Evolutionary conservation across 2,329 filamentous ascomycete genomes (phyloP).

Genomic region (Alternaria angustiovoidea): DNA sequence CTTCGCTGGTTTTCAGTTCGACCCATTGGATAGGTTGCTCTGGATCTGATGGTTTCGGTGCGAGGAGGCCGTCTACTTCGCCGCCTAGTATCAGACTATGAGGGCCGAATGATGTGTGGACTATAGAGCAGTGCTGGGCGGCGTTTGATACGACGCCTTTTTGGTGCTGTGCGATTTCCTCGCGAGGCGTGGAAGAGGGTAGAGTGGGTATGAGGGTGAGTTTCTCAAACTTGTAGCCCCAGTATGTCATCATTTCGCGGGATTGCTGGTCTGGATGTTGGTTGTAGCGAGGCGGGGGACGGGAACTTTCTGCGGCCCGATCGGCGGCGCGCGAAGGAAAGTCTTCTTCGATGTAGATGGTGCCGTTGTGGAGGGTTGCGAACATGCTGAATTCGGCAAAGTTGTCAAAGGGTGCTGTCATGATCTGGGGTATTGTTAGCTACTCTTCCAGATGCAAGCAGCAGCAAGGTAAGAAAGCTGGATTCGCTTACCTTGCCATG

Average conservation of each 20-base stretch:
- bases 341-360: constrained; percentile 87
- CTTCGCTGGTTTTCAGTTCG: constrained; percentile 89
- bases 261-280: constrained; percentile 64
- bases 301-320: constrained; percentile 56
- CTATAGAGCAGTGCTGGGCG: constrained; percentile 94
- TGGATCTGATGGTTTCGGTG: constrained; percentile 26
- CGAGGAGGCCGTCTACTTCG: constrained; percentile 81
- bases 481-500: constrained; percentile 25
- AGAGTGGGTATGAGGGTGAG: constrained; percentile 76
- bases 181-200: constrained; percentile 81
- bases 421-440: constrained; percentile 66
- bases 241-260: constrained; percentile 87
- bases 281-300: constrained; percentile 29
- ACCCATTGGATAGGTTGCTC: constrained; percentile 78
- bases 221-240: constrained; percentile 98
- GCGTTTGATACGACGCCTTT: constrained; percentile 81
- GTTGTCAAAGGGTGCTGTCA: constrained; percentile 83
- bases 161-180: constrained; percentile 80
- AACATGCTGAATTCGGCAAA: constrained; percentile 93
- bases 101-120: constrained; percentile 84
- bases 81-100: constrained; percentile 81
- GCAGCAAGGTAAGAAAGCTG: constrained; percentile 24
- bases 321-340: constrained; percentile 74
- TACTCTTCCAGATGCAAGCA: not conserved
- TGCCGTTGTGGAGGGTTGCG: constrained; percentile 86